These are phyloP conservation scores for Cercospora zeae-maydis DNA, from an alignment of 2,329 filamentous ascomycete species.

Conservation along the genomic window DNA sequence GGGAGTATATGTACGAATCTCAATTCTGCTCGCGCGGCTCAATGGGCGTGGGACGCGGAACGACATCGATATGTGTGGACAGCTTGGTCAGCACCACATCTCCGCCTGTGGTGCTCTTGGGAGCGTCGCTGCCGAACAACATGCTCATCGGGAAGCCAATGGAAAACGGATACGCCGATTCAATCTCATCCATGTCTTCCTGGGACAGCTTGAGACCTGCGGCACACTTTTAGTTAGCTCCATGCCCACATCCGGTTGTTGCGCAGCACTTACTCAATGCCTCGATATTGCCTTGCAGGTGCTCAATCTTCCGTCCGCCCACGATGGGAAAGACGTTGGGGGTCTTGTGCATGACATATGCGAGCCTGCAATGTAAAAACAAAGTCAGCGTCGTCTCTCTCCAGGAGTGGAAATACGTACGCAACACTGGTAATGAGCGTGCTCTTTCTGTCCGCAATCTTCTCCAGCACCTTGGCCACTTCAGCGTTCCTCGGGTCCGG, in stretches of 20 bases:
- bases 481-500: constrained; percentile 3
- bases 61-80: constrained; percentile 17
- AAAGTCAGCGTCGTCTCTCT: not conserved
- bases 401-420: not conserved
- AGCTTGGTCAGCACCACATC: constrained; percentile 32
- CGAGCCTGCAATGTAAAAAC: constrained; percentile 45
- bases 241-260: not conserved
- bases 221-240: not conserved
- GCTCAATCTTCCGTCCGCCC: constrained; percentile 65
- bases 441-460: constrained; percentile 56
- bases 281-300: constrained; percentile 67
- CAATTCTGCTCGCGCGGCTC: constrained; percentile 10
- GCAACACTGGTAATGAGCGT: constrained; percentile 38
- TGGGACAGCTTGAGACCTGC: constrained; percentile 50
- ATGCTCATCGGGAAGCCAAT: constrained; percentile 65
- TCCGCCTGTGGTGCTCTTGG: constrained; percentile 25
- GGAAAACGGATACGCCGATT: constrained; percentile 59
- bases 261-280: constrained; percentile 50
- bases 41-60: constrained; percentile 19
- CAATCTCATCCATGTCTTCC: constrained; percentile 65
- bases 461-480: constrained; percentile 57
- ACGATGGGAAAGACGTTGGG: constrained; percentile 68
- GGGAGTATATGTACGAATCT: not conserved
- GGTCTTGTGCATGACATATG: constrained; percentile 67
- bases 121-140: constrained; percentile 40